Evolutionary conservation across 495 filamentous ascomycete genomes (phyloP), one percentile per base, ranked within the genome.

Genomic region (Penicillium mononematosum): DNA sequence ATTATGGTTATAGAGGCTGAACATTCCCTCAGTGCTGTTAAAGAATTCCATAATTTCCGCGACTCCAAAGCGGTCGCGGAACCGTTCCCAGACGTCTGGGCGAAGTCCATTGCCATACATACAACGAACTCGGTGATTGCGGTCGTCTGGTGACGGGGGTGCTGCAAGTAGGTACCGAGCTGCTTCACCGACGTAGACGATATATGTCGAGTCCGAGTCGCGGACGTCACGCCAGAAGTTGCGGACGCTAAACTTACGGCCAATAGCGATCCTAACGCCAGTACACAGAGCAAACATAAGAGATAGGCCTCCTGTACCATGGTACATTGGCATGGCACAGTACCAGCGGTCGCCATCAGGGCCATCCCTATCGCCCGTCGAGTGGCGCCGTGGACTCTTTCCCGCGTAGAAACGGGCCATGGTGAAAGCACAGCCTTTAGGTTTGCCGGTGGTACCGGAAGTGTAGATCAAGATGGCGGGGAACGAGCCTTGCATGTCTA

Each of bases 151-250:
- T 4, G 79, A 83, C 0, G 85, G 83, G 0, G 88, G 87, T 10
- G 82, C 80, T 0, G 88, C 83, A 16, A 93, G 81, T 1, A 93
- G 78, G 55, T 92, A 93, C 4, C 89, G 78, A 31, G 88, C 82
- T 0, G 86, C 89, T 68, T 93, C 89, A 58, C 89, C 89, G 17
- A 93, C 89, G 63, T 93, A 93, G 16, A 88, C 83, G 67, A 92
- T 88, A 55, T 81, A 75, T 2, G 87, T 92, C 4, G 88, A 81
- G 12, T 79, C 68, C 0, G 83, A 86, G 58, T 88, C 87, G 20
- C 84, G 81, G 32, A 91, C 72, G 46, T 93, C 89, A 16, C 72
- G 67, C 89, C 89, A 93, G 75, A 93, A 93, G 14, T 77, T 75
- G 0, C 83, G 81, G 4, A 80, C 83, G 61, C 81, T 85, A 77